phyloP scores from a whole-genome alignment of 139 green algal species.

The Coelastrella sp. region DNA sequence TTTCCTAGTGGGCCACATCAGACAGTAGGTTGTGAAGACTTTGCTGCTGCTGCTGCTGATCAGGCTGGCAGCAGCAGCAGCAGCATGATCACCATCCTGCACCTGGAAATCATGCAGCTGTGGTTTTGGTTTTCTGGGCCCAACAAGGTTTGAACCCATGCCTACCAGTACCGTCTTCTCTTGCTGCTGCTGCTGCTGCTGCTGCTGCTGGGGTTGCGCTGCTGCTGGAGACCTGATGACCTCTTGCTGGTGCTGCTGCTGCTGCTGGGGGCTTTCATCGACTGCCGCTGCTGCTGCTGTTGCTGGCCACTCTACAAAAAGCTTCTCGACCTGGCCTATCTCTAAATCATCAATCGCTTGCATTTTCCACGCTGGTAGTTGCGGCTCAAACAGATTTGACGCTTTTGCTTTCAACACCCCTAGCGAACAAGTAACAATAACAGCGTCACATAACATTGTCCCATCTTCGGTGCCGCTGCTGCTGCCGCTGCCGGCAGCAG shows the following conservation, averaged over 20 bases:
- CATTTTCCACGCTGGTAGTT: slow-evolving; percentile 58
- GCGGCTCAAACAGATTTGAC: slow-evolving; percentile 59
- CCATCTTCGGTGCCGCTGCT: not conserved
- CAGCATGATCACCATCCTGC: not conserved
- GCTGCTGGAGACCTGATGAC: not conserved
- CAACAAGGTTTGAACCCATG: not conserved
- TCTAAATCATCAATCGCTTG: slow-evolving; percentile 51
- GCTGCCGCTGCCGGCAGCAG: slow-evolving; percentile 5
- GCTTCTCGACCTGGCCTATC: slow-evolving; percentile 66
- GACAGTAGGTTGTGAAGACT: slow-evolving; percentile 23
- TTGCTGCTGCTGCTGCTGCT: slow-evolving; percentile 22
- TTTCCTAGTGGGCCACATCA: slow-evolving; percentile 32
- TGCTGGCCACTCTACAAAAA: slow-evolving; percentile 65
- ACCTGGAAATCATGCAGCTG: slow-evolving; percentile 16
- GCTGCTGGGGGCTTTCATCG: not conserved
- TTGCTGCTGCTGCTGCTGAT: not conserved
- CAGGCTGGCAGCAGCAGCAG: not conserved
- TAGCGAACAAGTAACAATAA: slow-evolving; percentile 59
- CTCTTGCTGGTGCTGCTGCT: not conserved
- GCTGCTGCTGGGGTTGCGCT: not conserved
- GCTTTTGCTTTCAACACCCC: slow-evolving; percentile 59
- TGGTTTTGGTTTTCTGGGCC: not conserved
- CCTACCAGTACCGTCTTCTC: too few species aligned
- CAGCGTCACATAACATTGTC: slow-evolving; percentile 47
- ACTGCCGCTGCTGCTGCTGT: slow-evolving; percentile 21